Base-by-base conservation (phyloP, 2,329 filamentous ascomycete genomes). In the Xylariaceae sp. region DNA sequence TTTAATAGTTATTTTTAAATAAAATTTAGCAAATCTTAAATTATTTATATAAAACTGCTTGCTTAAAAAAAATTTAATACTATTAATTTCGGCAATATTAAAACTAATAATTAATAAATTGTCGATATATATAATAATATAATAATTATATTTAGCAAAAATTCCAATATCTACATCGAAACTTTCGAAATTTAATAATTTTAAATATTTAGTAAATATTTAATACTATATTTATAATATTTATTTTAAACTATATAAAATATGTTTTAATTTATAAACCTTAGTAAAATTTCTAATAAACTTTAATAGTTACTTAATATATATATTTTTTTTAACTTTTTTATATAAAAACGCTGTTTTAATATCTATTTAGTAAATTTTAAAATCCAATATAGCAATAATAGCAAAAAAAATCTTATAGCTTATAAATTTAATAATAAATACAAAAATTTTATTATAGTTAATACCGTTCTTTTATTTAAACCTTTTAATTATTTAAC, bases 381-480 rank as follows among this genome's bases (percentile, higher is more conserved):
- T 20, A 7, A n/a, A 36, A 36, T 36, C 17, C 8, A n/a, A 11
- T 11, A 16, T 16, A 8, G 17, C 16, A 11, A 36, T 36, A 36
- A 36, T n/a, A 36, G 17, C 16, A 36, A 36, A 36, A n/a, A 36
- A 8, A 36, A 16, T 16, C 17, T 36, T 36, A 36, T 36, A 36
- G 17, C 8, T 36, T 20, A n/a, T 36, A 7, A 8, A 16, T 20
- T 36, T n/a, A 36, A 36, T 16, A 7, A 36, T 36, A 11, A 36
- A 36, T 11, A 20, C n/a, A n/a, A 36, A 36, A 36, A 36, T 8
- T 36, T 36, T 36, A 20, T n/a, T 36, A 36, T 36, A 36, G 17
- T 36, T 36, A 36, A 36, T 36, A 8, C 33, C 16, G 7, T 36
- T n/a, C 17, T 36, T 36, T 36, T 36, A 36, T 36, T 36, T 36